A percentile compares a stretch with the other conserved stretches of the same genome.
phyloP scores from a whole-genome alignment of 306 rosid genomes.

The Begonia fuchsioides region DNA sequence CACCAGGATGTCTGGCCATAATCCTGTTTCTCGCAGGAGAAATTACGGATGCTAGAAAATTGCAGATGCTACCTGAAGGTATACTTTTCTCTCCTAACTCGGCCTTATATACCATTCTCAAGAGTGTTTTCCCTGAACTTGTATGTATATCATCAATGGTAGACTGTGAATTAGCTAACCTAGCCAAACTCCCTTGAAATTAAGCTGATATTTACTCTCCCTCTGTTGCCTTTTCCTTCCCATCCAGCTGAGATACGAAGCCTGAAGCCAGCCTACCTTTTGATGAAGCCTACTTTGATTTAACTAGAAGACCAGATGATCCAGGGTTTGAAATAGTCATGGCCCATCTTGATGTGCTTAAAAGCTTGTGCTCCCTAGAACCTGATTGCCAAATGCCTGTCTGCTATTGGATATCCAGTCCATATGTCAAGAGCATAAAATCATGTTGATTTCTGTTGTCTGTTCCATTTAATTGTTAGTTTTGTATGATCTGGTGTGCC shows the following conservation, averaged over 20 bases:
- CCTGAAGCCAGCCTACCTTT: constrained; percentile 62
- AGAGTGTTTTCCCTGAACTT: neutral
- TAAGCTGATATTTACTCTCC: constrained; percentile 93
- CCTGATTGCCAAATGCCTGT: constrained; percentile 50
- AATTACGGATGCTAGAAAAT: neutral
- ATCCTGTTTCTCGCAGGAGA: constrained; percentile 1
- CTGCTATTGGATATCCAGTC: neutral
- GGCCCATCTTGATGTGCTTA: constrained; percentile 94
- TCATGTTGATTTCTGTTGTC: too few species aligned
- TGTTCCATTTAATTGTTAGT: too few species aligned
- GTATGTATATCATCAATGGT: neutral
- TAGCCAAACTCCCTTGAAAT: constrained; percentile 59
- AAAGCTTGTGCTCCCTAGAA: constrained; percentile 54
- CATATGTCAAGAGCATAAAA: too few species aligned
- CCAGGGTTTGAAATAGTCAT: constrained; percentile 89
- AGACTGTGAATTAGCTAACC: constrained; percentile 24
- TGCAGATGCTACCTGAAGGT: neutral
- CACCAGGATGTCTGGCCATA: neutral
- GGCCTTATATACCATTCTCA: too few species aligned
- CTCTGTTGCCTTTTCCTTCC: constrained; percentile 93
- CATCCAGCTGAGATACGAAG: constrained; percentile 94
- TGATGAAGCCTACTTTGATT: constrained; percentile 29
- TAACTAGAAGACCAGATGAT: constrained; percentile 95
- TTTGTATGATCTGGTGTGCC: too few species aligned
- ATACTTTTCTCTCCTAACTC: neutral